Evolutionary conservation across 257 asterid genomes (phyloP), one percentile per base, ranked within the genome.

Genomic region (Solanum corneliomulleri): DNA sequence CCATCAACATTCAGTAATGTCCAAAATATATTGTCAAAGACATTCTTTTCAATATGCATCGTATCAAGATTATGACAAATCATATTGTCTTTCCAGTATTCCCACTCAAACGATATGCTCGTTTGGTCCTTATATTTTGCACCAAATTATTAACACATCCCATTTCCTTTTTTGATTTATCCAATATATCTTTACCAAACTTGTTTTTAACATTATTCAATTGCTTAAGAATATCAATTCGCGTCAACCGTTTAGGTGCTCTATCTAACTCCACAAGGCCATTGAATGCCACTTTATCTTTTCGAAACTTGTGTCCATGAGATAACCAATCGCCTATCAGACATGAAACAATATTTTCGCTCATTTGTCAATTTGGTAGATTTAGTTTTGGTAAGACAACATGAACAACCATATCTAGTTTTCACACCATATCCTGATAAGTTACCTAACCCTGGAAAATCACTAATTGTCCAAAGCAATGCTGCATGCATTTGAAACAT

Each of bases 31-130:
- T 35, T 78, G 8, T 84, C 87, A 27, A 49, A 68, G 5, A 87
- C 52, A 29, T 89, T 89, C 21, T 80, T 85, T 14, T 87, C 86
- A 15, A 85, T 81, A 58, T 85, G 87, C 88, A 74, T 82, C 1
- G 75, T 4, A 13, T 85, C 89, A 35, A 87, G 81, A 78, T 76
- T 72, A 16, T 89, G 91, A 2, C 77, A 82, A 8, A 82, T 12
- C 23, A 56, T 5, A 6, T 78, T 76, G 1, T 69, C 37, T 29
- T 35, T 49, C 90, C 84, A 74, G 84, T 74, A 89, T 2, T 87
- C 84, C 25, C 88, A 29, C n/a, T 88, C 64, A 75, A 86, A 86
- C 23, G 88, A 82, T 2, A 86, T 82, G 18, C 81, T 88, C 9
- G 16, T 33, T 86, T 89, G 7, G 82, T 87, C 85, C 82, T 87